Evolutionary conservation across 768 basidiomycete species (phyloP).

Genomic region (Agaricus subrufescens): DNA sequence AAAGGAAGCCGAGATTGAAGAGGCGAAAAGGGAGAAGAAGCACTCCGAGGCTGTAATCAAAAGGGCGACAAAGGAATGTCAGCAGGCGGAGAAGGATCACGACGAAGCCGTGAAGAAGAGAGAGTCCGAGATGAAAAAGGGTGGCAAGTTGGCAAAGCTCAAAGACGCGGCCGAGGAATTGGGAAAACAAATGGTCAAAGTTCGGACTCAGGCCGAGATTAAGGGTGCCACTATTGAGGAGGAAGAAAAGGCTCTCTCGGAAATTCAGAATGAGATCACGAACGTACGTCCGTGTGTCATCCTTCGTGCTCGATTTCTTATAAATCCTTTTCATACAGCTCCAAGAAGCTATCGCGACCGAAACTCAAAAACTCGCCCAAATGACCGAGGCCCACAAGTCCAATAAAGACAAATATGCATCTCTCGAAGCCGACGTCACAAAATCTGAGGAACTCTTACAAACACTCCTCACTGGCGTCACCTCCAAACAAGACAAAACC

Average conservation of each 20-base stretch:
- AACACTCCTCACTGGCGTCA: constrained; percentile 88
- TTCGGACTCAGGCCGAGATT: constrained; percentile 82
- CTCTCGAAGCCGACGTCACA: constrained; percentile 53
- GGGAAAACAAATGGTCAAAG: constrained; percentile 77
- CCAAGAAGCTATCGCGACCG: constrained; percentile 49
- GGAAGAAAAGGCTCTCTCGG: constrained; percentile 59
- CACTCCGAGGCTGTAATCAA: constrained; percentile 42
- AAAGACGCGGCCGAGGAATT: constrained; percentile 75
- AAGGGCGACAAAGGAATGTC: constrained; percentile 47
- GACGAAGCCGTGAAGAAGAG: constrained; percentile 66
- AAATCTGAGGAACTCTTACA: constrained; percentile 92
- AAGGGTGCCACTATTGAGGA: constrained; percentile 71
- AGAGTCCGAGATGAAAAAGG: constrained; percentile 87
- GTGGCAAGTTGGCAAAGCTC: constrained; percentile 84
- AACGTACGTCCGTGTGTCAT: constrained; percentile 41
- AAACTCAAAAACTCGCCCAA: constrained; percentile 52
- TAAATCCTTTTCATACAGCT: constrained; percentile 38
- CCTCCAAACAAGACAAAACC: constrained; percentile 52
- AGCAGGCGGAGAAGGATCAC: constrained; percentile 64
- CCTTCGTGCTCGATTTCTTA: not conserved
- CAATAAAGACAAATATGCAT: constrained; percentile 66
- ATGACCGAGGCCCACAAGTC: constrained; percentile 50
- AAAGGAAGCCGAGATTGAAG: constrained; percentile 53
- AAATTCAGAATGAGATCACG: constrained; percentile 49
- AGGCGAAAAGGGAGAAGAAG: constrained; percentile 45